Evolutionary conservation across 2,329 filamentous ascomycete species (phyloP).

Genomic region (Trichothecium sympodiale): DNA sequence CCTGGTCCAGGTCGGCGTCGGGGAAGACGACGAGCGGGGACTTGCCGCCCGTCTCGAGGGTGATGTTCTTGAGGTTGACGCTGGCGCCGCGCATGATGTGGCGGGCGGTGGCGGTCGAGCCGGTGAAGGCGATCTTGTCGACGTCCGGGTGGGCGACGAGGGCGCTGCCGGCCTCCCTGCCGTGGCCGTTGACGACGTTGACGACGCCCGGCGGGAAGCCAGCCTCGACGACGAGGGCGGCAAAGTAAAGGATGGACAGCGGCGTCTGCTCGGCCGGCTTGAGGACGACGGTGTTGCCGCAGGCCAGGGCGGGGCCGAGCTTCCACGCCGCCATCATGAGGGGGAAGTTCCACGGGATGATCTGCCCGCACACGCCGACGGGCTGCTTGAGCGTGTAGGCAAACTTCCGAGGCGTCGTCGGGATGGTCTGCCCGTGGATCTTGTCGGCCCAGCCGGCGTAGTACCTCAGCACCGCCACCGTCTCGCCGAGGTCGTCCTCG

Average conservation of each 20-base stretch:
- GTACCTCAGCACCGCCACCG: slow-evolving; percentile 38
- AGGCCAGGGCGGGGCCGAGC: slow-evolving; percentile 52
- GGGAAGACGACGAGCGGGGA: slow-evolving; percentile 46
- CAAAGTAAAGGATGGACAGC: slow-evolving; percentile 47
- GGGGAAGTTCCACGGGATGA: slow-evolving; percentile 67
- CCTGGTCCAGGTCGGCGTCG: slow-evolving; percentile 49
- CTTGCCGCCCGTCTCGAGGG: slow-evolving; percentile 49
- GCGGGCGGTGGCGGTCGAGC: slow-evolving; percentile 53
- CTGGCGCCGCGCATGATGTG: slow-evolving; percentile 58
- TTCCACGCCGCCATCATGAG: slow-evolving; percentile 63
- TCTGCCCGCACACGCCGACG: slow-evolving; percentile 55
- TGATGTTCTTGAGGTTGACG: slow-evolving; percentile 45
- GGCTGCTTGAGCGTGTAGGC: slow-evolving; percentile 60
- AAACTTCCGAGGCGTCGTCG: slow-evolving; percentile 49
- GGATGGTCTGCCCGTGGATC: slow-evolving; percentile 59
- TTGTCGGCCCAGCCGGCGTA: slow-evolving; percentile 65
- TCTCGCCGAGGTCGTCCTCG: slow-evolving; percentile 42
- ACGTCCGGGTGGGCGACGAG: slow-evolving; percentile 52
- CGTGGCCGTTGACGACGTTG: slow-evolving; percentile 59
- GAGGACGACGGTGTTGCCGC: slow-evolving; percentile 47
- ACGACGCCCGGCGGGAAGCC: slow-evolving; percentile 64
- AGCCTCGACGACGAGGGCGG: slow-evolving; percentile 52
- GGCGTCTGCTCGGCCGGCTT: slow-evolving; percentile 53
- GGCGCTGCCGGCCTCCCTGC: slow-evolving; percentile 51
- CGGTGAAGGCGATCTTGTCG: slow-evolving; percentile 65